These are phyloP conservation scores for Amylostereum areolatum DNA, from an alignment of 1,284 basidiomycete species.

Conservation along the genomic window DNA sequence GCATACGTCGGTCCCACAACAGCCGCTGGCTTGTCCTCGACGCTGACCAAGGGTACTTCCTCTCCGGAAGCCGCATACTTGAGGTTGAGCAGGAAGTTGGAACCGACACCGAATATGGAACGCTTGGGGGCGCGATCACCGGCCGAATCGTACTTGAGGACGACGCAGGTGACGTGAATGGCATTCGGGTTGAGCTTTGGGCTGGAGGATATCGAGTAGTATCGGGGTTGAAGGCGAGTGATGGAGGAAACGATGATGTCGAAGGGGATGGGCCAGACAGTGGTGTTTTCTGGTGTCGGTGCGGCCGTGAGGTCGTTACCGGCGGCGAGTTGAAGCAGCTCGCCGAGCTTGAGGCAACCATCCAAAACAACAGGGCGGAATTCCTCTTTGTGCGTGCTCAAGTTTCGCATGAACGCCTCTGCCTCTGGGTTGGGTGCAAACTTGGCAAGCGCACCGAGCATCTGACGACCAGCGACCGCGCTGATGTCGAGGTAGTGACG, in stretches of 20 bases:
- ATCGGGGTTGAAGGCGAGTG: slow-evolving; percentile 91
- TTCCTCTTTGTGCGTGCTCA: slow-evolving; percentile 85
- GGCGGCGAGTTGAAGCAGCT: slow-evolving; percentile 85
- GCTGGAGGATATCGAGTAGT: slow-evolving; percentile 97
- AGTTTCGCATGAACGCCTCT: slow-evolving; percentile 65
- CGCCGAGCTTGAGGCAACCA: slow-evolving; percentile 85
- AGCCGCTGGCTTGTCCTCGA: slow-evolving; percentile 28
- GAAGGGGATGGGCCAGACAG: slow-evolving; percentile 91
- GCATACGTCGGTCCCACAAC: slow-evolving; percentile 68
- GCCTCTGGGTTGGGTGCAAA: slow-evolving; percentile 84
- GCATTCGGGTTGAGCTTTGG: slow-evolving; percentile 86
- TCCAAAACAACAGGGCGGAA: slow-evolving; percentile 74
- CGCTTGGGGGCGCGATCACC: slow-evolving; percentile 48
- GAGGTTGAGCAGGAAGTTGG: slow-evolving; percentile 90
- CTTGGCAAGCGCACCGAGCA: slow-evolving; percentile 81
- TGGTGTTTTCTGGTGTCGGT: slow-evolving; percentile 67
- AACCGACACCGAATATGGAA: slow-evolving; percentile 81
- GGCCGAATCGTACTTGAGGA: slow-evolving; percentile 82
- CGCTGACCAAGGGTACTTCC: slow-evolving; percentile 36
- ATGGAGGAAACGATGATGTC: slow-evolving; percentile 93
- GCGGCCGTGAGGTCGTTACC: slow-evolving; percentile 61
- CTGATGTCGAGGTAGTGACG: slow-evolving; percentile 97
- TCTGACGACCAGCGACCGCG: slow-evolving; percentile 89
- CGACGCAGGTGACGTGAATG: slow-evolving; percentile 94
- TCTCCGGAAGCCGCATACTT: slow-evolving; percentile 73